Evolutionary conservation across 2,329 filamentous ascomycete species (phyloP).

Genomic region (Arthrobotrys pseudoclavata): DNA sequence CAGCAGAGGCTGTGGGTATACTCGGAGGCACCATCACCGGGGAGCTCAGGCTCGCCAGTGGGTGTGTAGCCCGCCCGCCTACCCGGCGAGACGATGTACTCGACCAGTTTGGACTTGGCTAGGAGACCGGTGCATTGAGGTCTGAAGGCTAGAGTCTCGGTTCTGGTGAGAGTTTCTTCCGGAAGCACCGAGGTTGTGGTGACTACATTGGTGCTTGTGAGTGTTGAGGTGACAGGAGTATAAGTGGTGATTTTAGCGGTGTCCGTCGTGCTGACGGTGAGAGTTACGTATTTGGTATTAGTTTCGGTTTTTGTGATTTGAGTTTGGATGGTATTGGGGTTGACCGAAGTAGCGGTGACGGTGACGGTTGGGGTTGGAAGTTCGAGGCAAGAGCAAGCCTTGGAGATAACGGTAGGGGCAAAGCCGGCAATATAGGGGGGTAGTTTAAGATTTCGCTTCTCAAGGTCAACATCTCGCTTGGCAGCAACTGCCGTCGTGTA

Average conservation of each 20-base stretch:
- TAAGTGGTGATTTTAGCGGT: slow-evolving; percentile 6
- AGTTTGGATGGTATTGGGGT: slow-evolving; percentile 19
- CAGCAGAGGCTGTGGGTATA: slow-evolving; percentile 19
- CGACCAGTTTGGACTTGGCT: not conserved
- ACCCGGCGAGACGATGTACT: not conserved
- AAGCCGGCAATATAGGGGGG: slow-evolving; percentile 16
- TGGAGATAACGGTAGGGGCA: slow-evolving; percentile 33
- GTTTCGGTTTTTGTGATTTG: slow-evolving; percentile 16
- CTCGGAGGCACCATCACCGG: slow-evolving; percentile 8
- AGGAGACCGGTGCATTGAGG: slow-evolving; percentile 25
- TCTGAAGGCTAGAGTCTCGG: slow-evolving; percentile 3
- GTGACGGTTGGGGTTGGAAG: slow-evolving; percentile 36
- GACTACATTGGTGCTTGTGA: slow-evolving; percentile 16
- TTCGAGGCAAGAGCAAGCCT: slow-evolving; percentile 37
- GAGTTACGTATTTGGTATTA: slow-evolving; percentile 18
- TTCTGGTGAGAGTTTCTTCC: not conserved
- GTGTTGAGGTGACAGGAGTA: not conserved
- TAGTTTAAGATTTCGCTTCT: slow-evolving; percentile 14
- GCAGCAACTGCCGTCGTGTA: slow-evolving; percentile 14
- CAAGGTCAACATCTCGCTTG: slow-evolving; percentile 2
- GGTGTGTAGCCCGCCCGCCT: not conserved
- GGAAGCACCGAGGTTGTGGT: not conserved
- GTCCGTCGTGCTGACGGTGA: slow-evolving; percentile 14
- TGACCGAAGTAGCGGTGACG: slow-evolving; percentile 1
- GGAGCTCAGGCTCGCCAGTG: not conserved